Percentiles rank a stretch among this genome's conserved stretches.
Evolutionary conservation across 495 filamentous ascomycete species (phyloP).

Genomic region (Neurospora intermedia): DNA sequence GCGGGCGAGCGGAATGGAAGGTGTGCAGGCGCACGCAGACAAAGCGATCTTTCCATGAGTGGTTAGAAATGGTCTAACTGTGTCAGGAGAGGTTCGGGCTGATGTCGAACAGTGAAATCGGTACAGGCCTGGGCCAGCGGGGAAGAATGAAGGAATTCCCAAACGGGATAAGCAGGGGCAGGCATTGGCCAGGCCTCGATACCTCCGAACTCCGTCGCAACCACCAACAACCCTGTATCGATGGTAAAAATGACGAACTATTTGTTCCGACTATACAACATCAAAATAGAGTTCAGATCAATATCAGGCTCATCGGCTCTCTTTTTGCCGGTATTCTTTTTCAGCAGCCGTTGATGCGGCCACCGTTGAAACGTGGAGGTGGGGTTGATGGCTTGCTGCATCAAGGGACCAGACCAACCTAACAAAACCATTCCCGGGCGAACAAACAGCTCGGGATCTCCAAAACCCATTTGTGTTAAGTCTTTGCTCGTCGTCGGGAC

Average conservation of each 20-base stretch:
- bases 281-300: neutral
- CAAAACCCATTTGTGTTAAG: neutral
- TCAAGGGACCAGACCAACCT: neutral
- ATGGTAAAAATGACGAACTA: neutral
- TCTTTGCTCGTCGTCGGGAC: slow-evolving; percentile 8
- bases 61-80: no score
- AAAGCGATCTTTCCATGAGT: no score
- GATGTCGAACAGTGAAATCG: no score
- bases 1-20: no score
- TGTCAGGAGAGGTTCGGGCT: no score
- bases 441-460: neutral
- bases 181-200: neutral
- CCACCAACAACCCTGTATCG: neutral
- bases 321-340: neutral
- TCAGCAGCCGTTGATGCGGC: neutral
- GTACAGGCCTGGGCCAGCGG: neutral
- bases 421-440: neutral
- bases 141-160: neutral
- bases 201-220: neutral
- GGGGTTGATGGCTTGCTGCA: neutral
- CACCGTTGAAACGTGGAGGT: neutral
- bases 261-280: neutral
- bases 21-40: no score
- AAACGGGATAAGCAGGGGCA: neutral
- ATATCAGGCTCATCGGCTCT: neutral